Evolutionary conservation across 1,139 yeast genomes (phyloP), one percentile per base, ranked within the genome.

Genomic region (Taphrina communis): DNA sequence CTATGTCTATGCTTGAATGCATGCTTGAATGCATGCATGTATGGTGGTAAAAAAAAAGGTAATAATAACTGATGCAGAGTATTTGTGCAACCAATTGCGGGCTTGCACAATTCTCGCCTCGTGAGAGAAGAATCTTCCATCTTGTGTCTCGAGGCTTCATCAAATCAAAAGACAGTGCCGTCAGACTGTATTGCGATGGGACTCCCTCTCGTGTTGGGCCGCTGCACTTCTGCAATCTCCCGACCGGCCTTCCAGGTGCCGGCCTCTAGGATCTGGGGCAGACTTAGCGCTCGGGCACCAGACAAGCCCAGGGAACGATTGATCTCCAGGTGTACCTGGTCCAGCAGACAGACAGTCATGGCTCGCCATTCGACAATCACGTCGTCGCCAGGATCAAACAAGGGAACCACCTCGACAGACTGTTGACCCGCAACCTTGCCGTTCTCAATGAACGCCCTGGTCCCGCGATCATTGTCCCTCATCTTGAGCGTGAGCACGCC

Each of bases 311-410:
- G 73, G 60, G 78, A 76, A 50, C 79, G 76, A 71, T 85, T 85
- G 52, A 85, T 82, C 62, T 81, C 71, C 9, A 84, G 83, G 31
- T 85, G 77, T 6, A 85, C 75, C 71, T 78, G 75, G 73, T 86
- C 89, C 65, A 86, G 76, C 61, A 85, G 77, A 2, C 85, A 85
- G 44, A 86, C 83, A 0, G 87, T 86, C 68, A 81, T 78, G 25
- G 87, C 84, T 73, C 88, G 80, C 88, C 88, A 86, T 73, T 86
- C 89, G n/a, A 86, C 86, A 70, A 86, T 84, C 31, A 81, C 83
- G 66, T 86, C 88, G 71, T 84, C 85, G 44, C 80, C 82, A 1
- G 88, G 86, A 0, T 76, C 76, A 72, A 81, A 86, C 5, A 82
- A 76, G 41, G 88, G 88, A n/a, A 84, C 78, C 0, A 68, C 73